phyloP scores from a whole-genome alignment of 352 stramenopile genomes.

The Phytophthora lateralis region DNA sequence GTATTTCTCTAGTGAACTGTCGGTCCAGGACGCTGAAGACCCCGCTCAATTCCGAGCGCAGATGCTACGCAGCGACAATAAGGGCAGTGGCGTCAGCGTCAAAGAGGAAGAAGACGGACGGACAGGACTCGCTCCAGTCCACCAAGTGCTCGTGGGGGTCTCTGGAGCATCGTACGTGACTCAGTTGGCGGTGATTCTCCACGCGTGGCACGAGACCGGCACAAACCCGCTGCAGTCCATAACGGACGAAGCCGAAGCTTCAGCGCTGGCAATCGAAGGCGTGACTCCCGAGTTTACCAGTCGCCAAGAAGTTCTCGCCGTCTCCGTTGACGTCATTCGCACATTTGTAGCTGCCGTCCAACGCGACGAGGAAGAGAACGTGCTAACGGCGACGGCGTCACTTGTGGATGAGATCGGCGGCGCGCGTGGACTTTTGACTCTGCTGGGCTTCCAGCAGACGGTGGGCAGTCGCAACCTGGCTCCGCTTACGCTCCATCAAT shows the following conservation, averaged over 20 bases:
- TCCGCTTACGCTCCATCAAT: conserved; percentile 63
- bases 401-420: conserved; percentile 54
- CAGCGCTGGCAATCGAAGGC: conserved; percentile 33
- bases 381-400: conserved; percentile 7
- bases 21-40: conserved; percentile 43
- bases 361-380: background rate
- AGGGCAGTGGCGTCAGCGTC: no score
- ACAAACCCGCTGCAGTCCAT: conserved; percentile 40
- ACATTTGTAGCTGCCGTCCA: conserved; percentile 23
- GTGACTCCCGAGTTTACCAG: conserved; percentile 41
- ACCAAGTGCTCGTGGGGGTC: conserved; percentile 26
- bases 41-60: conserved; percentile 42
- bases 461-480: conserved; percentile 52
- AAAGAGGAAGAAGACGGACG: conserved; percentile 2
- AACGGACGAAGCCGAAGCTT: conserved; percentile 30
- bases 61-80: conserved; percentile 30
- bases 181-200: conserved; percentile 53
- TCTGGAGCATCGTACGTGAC: conserved; percentile 35
- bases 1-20: conserved; percentile 35
- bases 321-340: conserved; percentile 27
- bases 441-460: conserved; percentile 71
- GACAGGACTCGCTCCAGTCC: conserved; percentile 2
- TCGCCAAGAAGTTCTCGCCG: conserved; percentile 33
- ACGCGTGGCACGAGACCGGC: conserved; percentile 39
- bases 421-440: conserved; percentile 63